These are phyloP conservation scores for Actinomortierella ambigua DNA, from an alignment of 371 early-diverging fungal species.

Conservation along the genomic window DNA sequence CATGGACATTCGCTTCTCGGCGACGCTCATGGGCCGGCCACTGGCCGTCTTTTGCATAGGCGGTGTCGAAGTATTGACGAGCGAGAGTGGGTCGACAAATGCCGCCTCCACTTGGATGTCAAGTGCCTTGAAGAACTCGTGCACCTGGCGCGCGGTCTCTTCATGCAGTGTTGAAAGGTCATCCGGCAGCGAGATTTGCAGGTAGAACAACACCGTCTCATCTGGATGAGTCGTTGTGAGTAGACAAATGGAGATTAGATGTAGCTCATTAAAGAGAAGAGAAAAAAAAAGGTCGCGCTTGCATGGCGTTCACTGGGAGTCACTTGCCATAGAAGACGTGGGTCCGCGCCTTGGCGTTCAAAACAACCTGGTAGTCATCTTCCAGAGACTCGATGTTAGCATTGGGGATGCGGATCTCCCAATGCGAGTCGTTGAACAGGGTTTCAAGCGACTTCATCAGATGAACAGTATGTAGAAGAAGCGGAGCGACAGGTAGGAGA, in stretches of 20 bases:
- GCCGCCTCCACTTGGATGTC: slow-evolving; percentile 68
- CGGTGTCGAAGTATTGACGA: slow-evolving; percentile 7
- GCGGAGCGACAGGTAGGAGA: no score
- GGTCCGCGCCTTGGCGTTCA: slow-evolving; percentile 39
- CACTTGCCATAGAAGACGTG: slow-evolving; percentile 46
- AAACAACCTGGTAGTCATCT: slow-evolving; percentile 40
- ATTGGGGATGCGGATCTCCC: slow-evolving; percentile 46
- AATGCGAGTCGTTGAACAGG: slow-evolving; percentile 44
- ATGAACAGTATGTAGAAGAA: no score
- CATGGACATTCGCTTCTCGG: slow-evolving; percentile 19
- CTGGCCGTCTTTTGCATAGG: slow-evolving; percentile 13
- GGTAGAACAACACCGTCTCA: slow-evolving; percentile 38
- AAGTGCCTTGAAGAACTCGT: slow-evolving; percentile 54
- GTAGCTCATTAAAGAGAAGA: no score
- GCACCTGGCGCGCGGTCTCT: slow-evolving; percentile 31
- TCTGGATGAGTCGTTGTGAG: no score
- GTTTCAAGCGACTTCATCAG: slow-evolving; percentile 34
- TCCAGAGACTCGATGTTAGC: slow-evolving; percentile 37
- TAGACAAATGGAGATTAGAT: no score
- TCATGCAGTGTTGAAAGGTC: slow-evolving; percentile 43
- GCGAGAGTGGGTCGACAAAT: slow-evolving; percentile 48
- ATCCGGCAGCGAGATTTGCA: slow-evolving; percentile 43
- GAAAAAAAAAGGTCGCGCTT: no score
- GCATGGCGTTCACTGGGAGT: neutral
- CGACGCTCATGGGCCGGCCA: slow-evolving; percentile 20